Conservation (phyloP, 2,329 filamentous ascomycete genomes). For the Aspergillus amoenus region DNA sequence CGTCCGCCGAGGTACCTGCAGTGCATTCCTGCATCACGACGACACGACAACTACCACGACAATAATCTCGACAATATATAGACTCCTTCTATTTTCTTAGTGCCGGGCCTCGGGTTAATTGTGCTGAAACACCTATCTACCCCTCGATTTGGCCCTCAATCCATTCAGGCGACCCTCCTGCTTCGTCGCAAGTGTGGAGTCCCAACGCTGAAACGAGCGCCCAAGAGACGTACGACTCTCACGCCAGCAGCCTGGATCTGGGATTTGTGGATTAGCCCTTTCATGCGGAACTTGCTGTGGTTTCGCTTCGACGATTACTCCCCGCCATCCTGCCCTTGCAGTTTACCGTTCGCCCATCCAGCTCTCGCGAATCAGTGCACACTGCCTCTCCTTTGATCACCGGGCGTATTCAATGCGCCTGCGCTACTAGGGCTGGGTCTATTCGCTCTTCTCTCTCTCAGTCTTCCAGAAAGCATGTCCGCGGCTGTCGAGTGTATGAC, state of each 20-base stretch:
- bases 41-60: constrained; percentile 16
- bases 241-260: not conserved
- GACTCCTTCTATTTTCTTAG: not conserved
- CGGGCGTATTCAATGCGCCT: constrained; percentile 28
- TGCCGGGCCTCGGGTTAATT: constrained; percentile 14
- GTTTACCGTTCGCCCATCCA: not conserved
- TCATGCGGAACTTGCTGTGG: not conserved
- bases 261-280: not conserved
- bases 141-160: constrained; percentile 5
- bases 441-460: constrained; percentile 12
- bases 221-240: not conserved
- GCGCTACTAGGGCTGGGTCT: constrained; percentile 18
- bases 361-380: not conserved
- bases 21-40: constrained; percentile 9
- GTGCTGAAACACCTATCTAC: constrained; percentile 18
- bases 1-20: not conserved
- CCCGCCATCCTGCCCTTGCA: constrained; percentile 10
- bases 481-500: constrained; percentile 34
- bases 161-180: constrained; percentile 10
- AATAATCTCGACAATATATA: constrained; percentile 13
- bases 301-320: constrained; percentile 1
- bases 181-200: constrained; percentile 19
- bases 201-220: constrained; percentile 17
- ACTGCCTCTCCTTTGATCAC: not conserved
- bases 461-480: constrained; percentile 38